Evolutionary conservation across 2,329 filamentous ascomycete genomes (phyloP).

Genomic region (Cladosporium sp.): DNA sequence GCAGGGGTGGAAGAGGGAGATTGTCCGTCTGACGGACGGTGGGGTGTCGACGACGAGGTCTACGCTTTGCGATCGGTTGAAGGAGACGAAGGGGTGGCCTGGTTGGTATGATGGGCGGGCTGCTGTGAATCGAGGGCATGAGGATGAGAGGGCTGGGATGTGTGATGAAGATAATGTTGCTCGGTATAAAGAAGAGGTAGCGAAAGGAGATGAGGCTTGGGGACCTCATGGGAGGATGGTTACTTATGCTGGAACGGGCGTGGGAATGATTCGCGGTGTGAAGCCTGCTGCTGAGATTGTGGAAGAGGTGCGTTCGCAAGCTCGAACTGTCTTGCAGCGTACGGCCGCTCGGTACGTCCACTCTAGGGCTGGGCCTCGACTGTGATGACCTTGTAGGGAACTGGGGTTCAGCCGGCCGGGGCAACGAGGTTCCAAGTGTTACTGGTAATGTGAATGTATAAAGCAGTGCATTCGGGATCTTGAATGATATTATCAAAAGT

Average conservation of each 20-base stretch:
- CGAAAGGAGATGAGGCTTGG: slow-evolving; percentile 45
- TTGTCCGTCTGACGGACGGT: slow-evolving; percentile 47
- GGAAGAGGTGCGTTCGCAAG: slow-evolving; percentile 35
- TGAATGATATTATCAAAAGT: too few species aligned
- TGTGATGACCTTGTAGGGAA: too few species aligned
- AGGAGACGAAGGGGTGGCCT: slow-evolving; percentile 54
- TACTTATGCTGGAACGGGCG: slow-evolving; percentile 58
- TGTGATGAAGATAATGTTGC: slow-evolving; percentile 39
- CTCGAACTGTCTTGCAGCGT: neutral
- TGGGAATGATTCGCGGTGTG: slow-evolving; percentile 54
- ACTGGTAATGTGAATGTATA: too few species aligned
- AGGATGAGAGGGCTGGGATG: slow-evolving; percentile 36
- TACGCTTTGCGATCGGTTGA: slow-evolving; percentile 49
- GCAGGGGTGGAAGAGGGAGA: slow-evolving; percentile 42
- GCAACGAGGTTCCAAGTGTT: too few species aligned
- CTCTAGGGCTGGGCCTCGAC: neutral
- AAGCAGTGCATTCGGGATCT: too few species aligned
- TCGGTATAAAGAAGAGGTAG: slow-evolving; percentile 44
- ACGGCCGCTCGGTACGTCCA: neutral
- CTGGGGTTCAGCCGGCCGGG: too few species aligned
- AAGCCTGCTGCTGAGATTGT: slow-evolving; percentile 52
- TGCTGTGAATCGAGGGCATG: slow-evolving; percentile 52
- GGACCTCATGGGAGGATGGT: slow-evolving; percentile 49
- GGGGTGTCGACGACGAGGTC: slow-evolving; percentile 48
- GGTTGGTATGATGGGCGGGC: slow-evolving; percentile 53